Evolutionary conservation across 2,329 filamentous ascomycete species (phyloP).

Genomic region (Phialophora tarda): DNA sequence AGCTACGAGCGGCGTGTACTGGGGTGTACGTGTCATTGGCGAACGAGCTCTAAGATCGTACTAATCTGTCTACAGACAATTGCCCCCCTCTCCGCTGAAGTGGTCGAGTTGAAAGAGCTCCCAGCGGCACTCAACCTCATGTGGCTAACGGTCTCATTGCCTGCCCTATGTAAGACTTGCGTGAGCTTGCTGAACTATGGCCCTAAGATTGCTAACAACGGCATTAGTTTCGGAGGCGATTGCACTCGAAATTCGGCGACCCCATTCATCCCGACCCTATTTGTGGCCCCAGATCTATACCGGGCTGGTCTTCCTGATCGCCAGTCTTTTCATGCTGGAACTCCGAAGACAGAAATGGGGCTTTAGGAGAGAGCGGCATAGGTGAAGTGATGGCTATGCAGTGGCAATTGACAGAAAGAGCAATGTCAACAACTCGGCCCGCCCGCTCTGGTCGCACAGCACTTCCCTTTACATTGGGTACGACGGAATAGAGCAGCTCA

Average conservation of each 20-base stretch:
- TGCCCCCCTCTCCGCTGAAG: slow-evolving; percentile 41
- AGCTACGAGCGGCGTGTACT: slow-evolving; percentile 55
- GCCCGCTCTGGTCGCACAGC: neutral
- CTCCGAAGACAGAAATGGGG: slow-evolving; percentile 38
- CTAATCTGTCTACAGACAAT: slow-evolving; percentile 39
- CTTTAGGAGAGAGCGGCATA: slow-evolving; percentile 34
- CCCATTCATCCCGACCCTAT: slow-evolving; percentile 51
- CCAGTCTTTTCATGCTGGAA: slow-evolving; percentile 38
- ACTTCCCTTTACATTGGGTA: neutral
- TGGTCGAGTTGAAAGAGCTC: slow-evolving; percentile 41
- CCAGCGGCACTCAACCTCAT: slow-evolving; percentile 41
- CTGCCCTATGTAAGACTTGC: slow-evolving; percentile 52
- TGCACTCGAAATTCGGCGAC: slow-evolving; percentile 56
- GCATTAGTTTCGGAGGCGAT: slow-evolving; percentile 58
- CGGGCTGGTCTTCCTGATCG: slow-evolving; percentile 44
- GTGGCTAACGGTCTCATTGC: slow-evolving; percentile 43
- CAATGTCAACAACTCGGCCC: neutral
- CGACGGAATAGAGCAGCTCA: neutral
- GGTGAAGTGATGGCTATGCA: slow-evolving; percentile 16
- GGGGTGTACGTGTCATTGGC: slow-evolving; percentile 43
- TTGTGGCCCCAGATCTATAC: slow-evolving; percentile 60
- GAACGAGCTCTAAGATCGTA: neutral
- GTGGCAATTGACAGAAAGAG: neutral
- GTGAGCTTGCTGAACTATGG: neutral
- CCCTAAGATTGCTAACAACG: neutral